A percentile compares a stretch with the other conserved stretches of the same genome.
phyloP scores from a whole-genome alignment of 805 yeast species.

The Ogataea dorogensis region DNA sequence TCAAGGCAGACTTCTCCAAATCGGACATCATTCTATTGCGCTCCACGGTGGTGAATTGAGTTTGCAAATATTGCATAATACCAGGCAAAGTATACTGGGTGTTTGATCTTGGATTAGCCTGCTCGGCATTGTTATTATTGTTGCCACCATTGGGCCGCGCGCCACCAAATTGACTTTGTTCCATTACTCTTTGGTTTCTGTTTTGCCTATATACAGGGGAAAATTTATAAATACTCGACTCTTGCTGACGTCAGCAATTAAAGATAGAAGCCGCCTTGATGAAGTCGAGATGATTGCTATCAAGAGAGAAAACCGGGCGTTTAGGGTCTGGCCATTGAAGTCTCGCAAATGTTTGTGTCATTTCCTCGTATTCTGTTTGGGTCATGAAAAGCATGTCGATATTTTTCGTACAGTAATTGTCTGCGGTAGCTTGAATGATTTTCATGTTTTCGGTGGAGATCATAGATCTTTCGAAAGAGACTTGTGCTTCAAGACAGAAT shows the following conservation, averaged over 20 bases:
- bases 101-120: too few relatives aligned
- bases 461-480: conserved; percentile 2
- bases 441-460: conserved; percentile 3
- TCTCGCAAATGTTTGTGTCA: conserved; percentile 5
- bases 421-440: conserved; percentile 7
- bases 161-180: conserved; percentile 21
- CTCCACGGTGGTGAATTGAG: conserved; percentile 52
- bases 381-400: conserved; percentile 11
- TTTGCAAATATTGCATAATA: conserved; percentile 55
- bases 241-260: conserved; percentile 4
- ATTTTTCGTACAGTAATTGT: conserved; percentile 9
- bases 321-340: conserved; percentile 16
- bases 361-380: conserved; percentile 12
- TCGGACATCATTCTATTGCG: conserved; percentile 48
- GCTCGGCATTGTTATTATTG: conserved; percentile 11
- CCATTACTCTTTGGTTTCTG: conserved; percentile 12
- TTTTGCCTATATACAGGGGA: conserved; percentile 10
- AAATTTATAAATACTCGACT: neutral
- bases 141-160: conserved; percentile 8
- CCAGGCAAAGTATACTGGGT: conserved; percentile 51
- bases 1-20: conserved; percentile 50
- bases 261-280: conserved; percentile 13
- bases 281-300: conserved; percentile 12
- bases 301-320: conserved; percentile 15
- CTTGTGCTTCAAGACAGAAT: conserved; percentile 22